A percentile compares a stretch with the other conserved stretches of the same genome.
Evolutionary conservation across 345 rosid genomes (phyloP).

Genomic region (Turnera subulata): DNA sequence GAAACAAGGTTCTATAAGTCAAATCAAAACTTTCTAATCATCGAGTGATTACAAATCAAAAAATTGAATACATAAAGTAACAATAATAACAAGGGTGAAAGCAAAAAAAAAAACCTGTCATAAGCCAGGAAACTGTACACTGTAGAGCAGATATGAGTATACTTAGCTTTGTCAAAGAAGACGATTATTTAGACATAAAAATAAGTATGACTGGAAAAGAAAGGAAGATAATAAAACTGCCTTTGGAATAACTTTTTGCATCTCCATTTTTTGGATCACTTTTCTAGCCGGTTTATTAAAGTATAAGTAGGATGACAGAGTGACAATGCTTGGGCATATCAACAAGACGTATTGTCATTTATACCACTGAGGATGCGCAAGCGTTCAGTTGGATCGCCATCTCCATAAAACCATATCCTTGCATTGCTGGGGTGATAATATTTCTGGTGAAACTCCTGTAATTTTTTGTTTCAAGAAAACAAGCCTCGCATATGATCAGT

Average conservation of each 20-base stretch:
- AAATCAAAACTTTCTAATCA: background rate
- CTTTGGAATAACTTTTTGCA: background rate
- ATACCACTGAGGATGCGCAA: constrained; percentile 81
- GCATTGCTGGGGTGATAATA: constrained; percentile 95
- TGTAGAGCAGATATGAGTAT: no score
- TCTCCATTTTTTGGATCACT: background rate
- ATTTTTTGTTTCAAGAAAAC: constrained; percentile 12
- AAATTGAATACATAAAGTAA: background rate
- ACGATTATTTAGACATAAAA: no score
- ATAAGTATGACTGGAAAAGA: no score
- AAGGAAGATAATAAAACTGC: no score
- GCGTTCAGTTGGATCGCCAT: constrained; percentile 83
- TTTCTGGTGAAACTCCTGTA: constrained; percentile 85
- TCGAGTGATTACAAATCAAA: background rate
- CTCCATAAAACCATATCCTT: constrained; percentile 96
- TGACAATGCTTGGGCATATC: background rate
- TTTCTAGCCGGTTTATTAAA: no score
- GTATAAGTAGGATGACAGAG: no score
- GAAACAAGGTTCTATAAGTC: no score
- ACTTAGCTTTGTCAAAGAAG: no score
- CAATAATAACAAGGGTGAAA: no score
- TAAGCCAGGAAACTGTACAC: no score
- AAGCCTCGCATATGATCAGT: no score
- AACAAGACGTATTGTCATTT: constrained; percentile 5
- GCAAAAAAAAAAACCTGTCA: no score